Evolutionary conservation across 768 basidiomycete species (phyloP).

Genomic region (Lactarius pseudohatsudake): DNA sequence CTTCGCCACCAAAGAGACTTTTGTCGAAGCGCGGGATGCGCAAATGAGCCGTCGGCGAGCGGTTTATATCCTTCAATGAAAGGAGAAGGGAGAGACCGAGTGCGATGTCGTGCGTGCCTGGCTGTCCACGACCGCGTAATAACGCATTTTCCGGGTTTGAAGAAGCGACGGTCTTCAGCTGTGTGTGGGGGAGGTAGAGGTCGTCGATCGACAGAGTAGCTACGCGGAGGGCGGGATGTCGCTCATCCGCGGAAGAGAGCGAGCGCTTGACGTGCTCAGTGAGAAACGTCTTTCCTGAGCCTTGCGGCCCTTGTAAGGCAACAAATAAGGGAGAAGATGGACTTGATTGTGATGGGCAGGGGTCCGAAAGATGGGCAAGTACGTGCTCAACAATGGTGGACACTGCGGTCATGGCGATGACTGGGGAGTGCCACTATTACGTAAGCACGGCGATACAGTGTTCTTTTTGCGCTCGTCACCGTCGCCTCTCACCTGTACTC

Average conservation of each 20-base stretch:
- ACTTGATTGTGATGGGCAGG: constrained; percentile 23
- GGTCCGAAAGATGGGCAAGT: constrained; percentile 36
- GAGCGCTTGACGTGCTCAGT: constrained; percentile 52
- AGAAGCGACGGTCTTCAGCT: constrained; percentile 54
- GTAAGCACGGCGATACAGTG: not conserved
- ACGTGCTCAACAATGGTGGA: constrained; percentile 43
- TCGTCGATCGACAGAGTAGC: constrained; percentile 79
- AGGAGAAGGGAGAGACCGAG: constrained; percentile 58
- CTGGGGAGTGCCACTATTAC: constrained; percentile 1
- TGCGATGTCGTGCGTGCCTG: constrained; percentile 84
- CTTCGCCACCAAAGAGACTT: constrained; percentile 74
- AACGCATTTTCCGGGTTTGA: constrained; percentile 61
- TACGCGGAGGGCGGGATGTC: constrained; percentile 49
- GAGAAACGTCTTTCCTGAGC: constrained; percentile 87
- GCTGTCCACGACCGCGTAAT: constrained; percentile 83
- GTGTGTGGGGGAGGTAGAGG: constrained; percentile 76
- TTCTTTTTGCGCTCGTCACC: no score
- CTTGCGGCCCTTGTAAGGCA: constrained; percentile 91
- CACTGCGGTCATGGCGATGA: constrained; percentile 35
- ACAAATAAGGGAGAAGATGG: constrained; percentile 65
- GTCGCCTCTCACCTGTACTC: not conserved
- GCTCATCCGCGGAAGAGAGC: constrained; percentile 37
- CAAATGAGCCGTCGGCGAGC: constrained; percentile 33
- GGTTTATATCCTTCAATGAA: constrained; percentile 47
- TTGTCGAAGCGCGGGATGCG: constrained; percentile 86